phyloP scores from a whole-genome alignment of 352 stramenopile species.

The Phytophthora macrochlamydospora region DNA sequence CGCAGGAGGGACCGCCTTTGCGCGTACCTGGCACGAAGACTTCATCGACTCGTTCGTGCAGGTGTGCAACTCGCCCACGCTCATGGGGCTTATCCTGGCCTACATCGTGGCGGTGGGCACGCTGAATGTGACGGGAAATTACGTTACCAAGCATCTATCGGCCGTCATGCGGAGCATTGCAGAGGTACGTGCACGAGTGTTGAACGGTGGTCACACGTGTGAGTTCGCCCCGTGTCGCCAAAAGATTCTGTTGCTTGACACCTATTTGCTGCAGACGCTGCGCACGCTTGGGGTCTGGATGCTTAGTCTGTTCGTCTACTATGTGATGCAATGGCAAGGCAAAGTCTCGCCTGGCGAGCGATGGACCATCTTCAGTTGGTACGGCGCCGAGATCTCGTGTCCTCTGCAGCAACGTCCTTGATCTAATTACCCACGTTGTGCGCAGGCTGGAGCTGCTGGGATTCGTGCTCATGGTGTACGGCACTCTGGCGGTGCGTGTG shows the following conservation, averaged over 20 bases:
- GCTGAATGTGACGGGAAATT: slow-evolving; percentile 84
- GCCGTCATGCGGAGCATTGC: slow-evolving; percentile 83
- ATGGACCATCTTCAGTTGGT: slow-evolving; percentile 81
- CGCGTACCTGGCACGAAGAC: slow-evolving; percentile 84
- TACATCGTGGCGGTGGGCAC: slow-evolving; percentile 80
- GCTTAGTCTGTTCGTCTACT: slow-evolving; percentile 80
- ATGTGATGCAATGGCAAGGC: slow-evolving; percentile 73
- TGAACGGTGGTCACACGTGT: slow-evolving; percentile 5
- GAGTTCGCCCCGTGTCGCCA: slow-evolving; percentile 3
- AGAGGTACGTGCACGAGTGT: slow-evolving; percentile 49
- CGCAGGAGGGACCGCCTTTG: slow-evolving; percentile 45
- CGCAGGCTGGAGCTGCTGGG: slow-evolving; percentile 73
- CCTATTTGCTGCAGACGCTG: slow-evolving; percentile 50
- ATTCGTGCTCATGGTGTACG: slow-evolving; percentile 83
- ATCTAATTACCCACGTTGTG: slow-evolving; percentile 2
- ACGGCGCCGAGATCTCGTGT: slow-evolving; percentile 12
- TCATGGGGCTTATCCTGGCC: slow-evolving; percentile 57
- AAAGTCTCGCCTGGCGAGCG: slow-evolving; percentile 63
- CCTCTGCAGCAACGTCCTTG: neutral
- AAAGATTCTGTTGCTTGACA: slow-evolving; percentile 13
- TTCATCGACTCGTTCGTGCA: slow-evolving; percentile 83
- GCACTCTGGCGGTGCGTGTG: slow-evolving; percentile 67
- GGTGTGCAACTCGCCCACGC: slow-evolving; percentile 66
- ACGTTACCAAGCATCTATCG: slow-evolving; percentile 88
- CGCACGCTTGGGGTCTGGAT: slow-evolving; percentile 81